These are phyloP conservation scores for Pezicula neosporulosa DNA, from an alignment of 2,329 filamentous ascomycete species.

Conservation along the genomic window DNA sequence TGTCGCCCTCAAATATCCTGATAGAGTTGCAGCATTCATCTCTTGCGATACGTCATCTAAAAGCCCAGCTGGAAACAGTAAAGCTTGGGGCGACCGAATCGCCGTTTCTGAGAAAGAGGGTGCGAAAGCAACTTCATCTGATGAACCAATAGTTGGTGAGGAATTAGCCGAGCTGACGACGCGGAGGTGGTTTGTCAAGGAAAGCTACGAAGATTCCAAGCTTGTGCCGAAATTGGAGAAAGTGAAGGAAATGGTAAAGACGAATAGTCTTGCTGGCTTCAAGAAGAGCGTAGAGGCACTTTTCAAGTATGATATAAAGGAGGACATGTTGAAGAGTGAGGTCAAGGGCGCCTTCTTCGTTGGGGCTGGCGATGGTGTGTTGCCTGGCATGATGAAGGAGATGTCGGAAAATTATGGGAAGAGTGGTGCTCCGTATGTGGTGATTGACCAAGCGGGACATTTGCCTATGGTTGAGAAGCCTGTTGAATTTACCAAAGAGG, in stretches of 20 bases:
- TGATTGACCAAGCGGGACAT: conserved; percentile 72
- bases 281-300: conserved; percentile 64
- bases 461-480: conserved; percentile 81
- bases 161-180: conserved; percentile 69
- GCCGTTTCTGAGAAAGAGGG: conserved; percentile 58
- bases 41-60: conserved; percentile 77
- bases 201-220: conserved; percentile 50
- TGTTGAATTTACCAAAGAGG: conserved; percentile 60
- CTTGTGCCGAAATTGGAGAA: conserved; percentile 46
- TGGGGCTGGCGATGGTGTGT: conserved; percentile 68
- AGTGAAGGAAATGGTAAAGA: conserved; percentile 66
- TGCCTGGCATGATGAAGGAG: conserved; percentile 77
- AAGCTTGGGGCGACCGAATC: conserved; percentile 77
- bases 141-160: conserved; percentile 56
- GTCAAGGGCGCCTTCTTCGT: conserved; percentile 68
- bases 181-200: conserved; percentile 67
- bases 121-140: conserved; percentile 31
- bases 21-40: conserved; percentile 57
- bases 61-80: conserved; percentile 69
- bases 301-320: conserved; percentile 66
- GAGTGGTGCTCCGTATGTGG: conserved; percentile 52
- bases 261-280: conserved; percentile 70
- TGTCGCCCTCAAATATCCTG: conserved; percentile 64
- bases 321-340: conserved; percentile 46
- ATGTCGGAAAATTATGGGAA: conserved; percentile 59